Base-by-base conservation (phyloP, 2,329 filamentous ascomycete genomes). In the Clonostachys rosea region DNA sequence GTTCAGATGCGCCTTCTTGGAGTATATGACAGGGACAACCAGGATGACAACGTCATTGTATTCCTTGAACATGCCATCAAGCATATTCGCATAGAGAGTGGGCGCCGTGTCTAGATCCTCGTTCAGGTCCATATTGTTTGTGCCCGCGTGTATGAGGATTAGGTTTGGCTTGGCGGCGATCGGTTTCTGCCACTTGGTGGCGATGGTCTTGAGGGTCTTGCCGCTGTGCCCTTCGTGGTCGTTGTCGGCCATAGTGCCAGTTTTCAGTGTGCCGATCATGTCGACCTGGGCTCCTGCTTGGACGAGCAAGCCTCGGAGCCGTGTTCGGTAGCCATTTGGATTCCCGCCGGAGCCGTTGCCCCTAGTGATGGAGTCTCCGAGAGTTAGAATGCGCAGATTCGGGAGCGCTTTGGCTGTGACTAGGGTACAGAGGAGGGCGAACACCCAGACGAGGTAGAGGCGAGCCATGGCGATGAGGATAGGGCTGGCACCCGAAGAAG, bases 61-160 rank as follows among this genome's bases (percentile, higher is more conserved):
- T 6, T 48, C 35, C 11, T 45, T n/a, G 41, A 52, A 50, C 6
- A 57, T 20, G n/a, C 42, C 47, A 13, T 52, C 50, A 36, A 58
- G 49, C 37, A 58, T 51, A 12, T 39, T 37, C 33, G 41, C 44
- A 45, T 56, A 52, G n/a, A 54, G 46, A 6, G 36, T 37, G 7
- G 50, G 49, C 16, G 52, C 52, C 11, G 40, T 46, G 14, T 36
- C 44, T 13, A 50, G 43, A n/a, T 54, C 46, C 5, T 36, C 33
- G 33, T 52, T 35, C 42, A 47, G 20, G n/a, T 50, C 48, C 44
- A 52, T 51, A 48, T 59, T 56, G 44, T 57, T 59, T 11, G 54
- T 59, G 37, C 56, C 55, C 6, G 50, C 52, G 30, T 59, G 56
- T 18, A 58, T 40, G 17, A 58, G 50, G 16, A 59, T 51, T 11